Evolutionary conservation across 768 basidiomycete species (phyloP), one percentile per base, ranked within the genome.

Genomic region (Trametes elegans): DNA sequence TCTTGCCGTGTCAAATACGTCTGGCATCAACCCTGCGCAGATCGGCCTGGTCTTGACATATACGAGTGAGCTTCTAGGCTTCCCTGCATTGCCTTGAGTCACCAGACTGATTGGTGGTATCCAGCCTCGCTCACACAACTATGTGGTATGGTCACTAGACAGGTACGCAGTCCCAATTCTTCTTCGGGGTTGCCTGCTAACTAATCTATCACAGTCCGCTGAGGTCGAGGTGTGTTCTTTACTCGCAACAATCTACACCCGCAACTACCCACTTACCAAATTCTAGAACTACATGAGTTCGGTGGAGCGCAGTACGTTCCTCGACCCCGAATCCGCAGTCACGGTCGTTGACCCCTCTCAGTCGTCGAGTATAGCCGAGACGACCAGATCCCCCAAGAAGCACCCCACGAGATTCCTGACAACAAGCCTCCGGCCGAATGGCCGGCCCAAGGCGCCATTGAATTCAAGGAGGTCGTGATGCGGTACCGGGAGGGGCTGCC

Each of bases 1-100:
- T 45, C 81, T 90, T 64, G 77, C 82, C 10, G 83, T 84, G 3
- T 70, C 75, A 3, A 79, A 79, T 9, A 73, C 80, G 2, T 77
- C 79, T 18, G 76, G 76, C 0, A 82, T 87, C 54, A 81, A 75
- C 34, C 79, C 90, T 0, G 81, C 87, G 0, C 78, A 87, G 61
- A 84, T 85, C 44, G 90, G 89, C 61, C 71, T 93, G 21, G 81
- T 86, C 21, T 70, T 93, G 21, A 87, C 86, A 0, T 89, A 85
- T 54, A 79, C 79, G 6, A 81, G 81, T 82, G 56, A 42, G 71
- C 58, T 3, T 18, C n/a, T 19, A 10, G 2, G 29, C 24, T 3
- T 16, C 4, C 29, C 4, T 19, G 1, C 10, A 13, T 23, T 19
- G 10, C 6, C 1, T 4, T n/a, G 5, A 11, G 14, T 9, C 3